These are phyloP conservation scores for Borovskyia barvae DNA, from an alignment of 208 protist species.

Conservation along the genomic window DNA sequence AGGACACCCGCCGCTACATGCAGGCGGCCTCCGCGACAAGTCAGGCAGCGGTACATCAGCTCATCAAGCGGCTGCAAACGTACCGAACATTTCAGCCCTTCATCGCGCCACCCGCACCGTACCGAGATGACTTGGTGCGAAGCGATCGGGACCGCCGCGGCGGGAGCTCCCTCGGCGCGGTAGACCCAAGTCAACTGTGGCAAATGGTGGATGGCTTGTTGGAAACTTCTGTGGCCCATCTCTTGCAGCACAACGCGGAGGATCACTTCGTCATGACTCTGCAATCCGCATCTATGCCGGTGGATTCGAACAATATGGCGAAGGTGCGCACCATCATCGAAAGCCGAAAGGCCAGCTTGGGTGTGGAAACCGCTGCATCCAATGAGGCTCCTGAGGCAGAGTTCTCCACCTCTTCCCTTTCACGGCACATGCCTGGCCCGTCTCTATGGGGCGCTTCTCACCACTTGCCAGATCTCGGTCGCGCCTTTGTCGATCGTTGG, in stretches of 20 bases:
- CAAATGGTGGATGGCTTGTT: constrained; percentile 45
- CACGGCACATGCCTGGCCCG: background rate
- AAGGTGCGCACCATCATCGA: constrained; percentile 23
- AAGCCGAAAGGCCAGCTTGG: background rate
- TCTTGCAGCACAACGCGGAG: constrained; percentile 48
- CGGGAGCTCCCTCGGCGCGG: background rate
- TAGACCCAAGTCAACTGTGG: constrained; percentile 20
- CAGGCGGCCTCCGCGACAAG: constrained; percentile 29
- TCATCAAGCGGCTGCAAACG: constrained; percentile 45
- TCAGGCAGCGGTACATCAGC: constrained; percentile 34
- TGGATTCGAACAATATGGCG: background rate
- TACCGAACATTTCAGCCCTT: constrained; percentile 69
- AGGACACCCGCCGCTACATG: constrained; percentile 36
- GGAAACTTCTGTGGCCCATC: constrained; percentile 25
- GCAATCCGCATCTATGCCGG: constrained; percentile 16
- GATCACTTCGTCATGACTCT: constrained; percentile 41
- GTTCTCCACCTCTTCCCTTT: background rate
- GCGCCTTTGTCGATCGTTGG: constrained; percentile 33
- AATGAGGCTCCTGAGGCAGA: background rate
- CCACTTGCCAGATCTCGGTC: background rate
- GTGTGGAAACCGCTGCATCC: background rate
- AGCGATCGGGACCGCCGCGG: background rate
- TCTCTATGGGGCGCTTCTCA: background rate
- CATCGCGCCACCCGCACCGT: constrained; percentile 27
- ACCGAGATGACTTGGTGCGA: background rate